phyloP scores from a whole-genome alignment of 176 grass and related monocot species.

The Avena eriantha region DNA sequence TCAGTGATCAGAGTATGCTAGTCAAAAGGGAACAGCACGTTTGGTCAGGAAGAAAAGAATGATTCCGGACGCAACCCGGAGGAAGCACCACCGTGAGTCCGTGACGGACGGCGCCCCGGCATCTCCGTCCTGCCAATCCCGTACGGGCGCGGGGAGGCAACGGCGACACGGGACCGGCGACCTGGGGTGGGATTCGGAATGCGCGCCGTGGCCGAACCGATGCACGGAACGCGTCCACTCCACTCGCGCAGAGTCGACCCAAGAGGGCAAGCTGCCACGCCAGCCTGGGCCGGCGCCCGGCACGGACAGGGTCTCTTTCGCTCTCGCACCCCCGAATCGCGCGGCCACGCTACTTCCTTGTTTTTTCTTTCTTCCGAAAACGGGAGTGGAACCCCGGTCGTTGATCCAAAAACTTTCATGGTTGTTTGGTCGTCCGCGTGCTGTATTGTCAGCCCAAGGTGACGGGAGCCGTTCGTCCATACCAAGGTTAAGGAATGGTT shows the following conservation, averaged over 20 bases:
- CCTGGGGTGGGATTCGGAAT: neutral
- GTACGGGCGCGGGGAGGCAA: neutral
- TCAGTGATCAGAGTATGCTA: neutral
- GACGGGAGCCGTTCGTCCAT: neutral
- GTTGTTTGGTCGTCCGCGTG: neutral
- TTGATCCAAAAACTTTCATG: neutral
- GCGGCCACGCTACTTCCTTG: neutral
- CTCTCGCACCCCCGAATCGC: neutral
- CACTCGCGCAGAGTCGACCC: no score
- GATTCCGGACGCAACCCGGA: neutral
- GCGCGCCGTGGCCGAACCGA: neutral
- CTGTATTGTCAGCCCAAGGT: neutral
- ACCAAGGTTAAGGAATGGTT: neutral
- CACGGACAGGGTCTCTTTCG: neutral
- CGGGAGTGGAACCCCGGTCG: no score
- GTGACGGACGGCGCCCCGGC: neutral
- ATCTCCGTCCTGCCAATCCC: neutral
- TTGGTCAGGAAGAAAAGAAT: neutral
- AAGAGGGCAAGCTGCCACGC: no score
- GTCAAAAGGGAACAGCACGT: constrained; percentile 20
- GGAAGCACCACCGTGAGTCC: constrained; percentile 13
- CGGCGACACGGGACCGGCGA: neutral
- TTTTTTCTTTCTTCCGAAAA: neutral
- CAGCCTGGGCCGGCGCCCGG: neutral
- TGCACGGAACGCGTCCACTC: neutral